Evolutionary conservation across 1,284 basidiomycete species (phyloP), one percentile per base, ranked within the genome.

Genomic region (Vanrija sp.): DNA sequence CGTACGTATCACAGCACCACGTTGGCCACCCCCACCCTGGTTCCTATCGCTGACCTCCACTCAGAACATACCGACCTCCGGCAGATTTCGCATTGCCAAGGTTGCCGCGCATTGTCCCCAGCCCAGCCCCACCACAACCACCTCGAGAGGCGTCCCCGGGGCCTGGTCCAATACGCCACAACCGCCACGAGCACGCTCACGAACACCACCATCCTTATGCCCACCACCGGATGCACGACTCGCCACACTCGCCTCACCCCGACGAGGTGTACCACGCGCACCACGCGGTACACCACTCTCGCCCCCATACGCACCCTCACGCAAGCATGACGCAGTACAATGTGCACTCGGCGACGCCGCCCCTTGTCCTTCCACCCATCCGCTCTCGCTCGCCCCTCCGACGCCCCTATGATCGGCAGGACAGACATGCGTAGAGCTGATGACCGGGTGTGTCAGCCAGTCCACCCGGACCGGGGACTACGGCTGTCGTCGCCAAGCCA

Each of bases 1-100:
- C 97, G 25, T 28, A 26, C 14, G 21, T 28, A 8, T 26, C 16
- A 12, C 18, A 39, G 5, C 25, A 6, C 49, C 49, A 1, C 39
- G 49, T 21, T 18, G 40, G 23, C 49, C 25, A 28, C 26, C 42
- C 39, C n/a, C 38, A 49, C 25, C 39, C 48, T 6, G 25, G 48
- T 21, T 16, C 46, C 12, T 7, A 34, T 12, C 34, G 12, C 34
- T 34, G 34, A 34, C 34, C 9, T 34, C 9, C 34, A 34, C 21
- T 1, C 42, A 44, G 28, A 18, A 44, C 21, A 12, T 29, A 6
- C 12, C 42, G 40, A 34, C 42, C 26, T 16, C 45, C 45, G 8
- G 38, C 49, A 6, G 45, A 51, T 9, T 57, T 55, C 45, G 53
- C 55, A 1, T 51, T 52, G 9, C 55, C 55, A 1, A 42, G 55